Conservation (phyloP, 1,284 basidiomycete genomes). For the Golubevia sp. region DNA sequence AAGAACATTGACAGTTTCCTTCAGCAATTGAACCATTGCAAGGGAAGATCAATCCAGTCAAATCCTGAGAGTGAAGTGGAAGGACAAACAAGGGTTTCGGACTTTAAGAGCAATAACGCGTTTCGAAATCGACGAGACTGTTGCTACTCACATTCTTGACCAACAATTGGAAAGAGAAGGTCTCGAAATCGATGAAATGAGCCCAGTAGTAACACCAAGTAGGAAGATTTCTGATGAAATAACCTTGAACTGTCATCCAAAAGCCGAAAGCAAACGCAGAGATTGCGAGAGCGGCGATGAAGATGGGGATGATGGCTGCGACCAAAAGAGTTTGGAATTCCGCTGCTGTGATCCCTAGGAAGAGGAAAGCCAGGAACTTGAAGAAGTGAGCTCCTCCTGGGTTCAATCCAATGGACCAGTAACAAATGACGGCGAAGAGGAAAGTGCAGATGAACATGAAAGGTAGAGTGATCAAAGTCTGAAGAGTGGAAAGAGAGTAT, state of each 20-base stretch:
- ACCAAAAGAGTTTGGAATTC: constrained; percentile 69
- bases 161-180: constrained; percentile 14
- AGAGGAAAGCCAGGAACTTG: constrained; percentile 68
- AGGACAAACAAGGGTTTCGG: no score
- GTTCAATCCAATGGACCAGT: constrained; percentile 66
- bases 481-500: neutral
- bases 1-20: constrained; percentile 56
- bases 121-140: no score
- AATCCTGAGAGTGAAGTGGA: no score
- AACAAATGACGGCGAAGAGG: constrained; percentile 47
- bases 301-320: constrained; percentile 68
- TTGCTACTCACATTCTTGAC: constrained; percentile 13
- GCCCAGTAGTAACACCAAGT: constrained; percentile 70
- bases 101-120: no score
- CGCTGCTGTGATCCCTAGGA: constrained; percentile 68
- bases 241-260: constrained; percentile 66
- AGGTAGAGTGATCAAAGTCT: constrained; percentile 60
- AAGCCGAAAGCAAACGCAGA: constrained; percentile 70
- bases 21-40: constrained; percentile 60
- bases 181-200: constrained; percentile 63
- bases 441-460: constrained; percentile 60
- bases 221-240: constrained; percentile 67
- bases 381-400: constrained; percentile 67
- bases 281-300: constrained; percentile 70
- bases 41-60: constrained; percentile 65